These are phyloP conservation scores for Pezicula carpinea DNA, from an alignment of 2,329 filamentous ascomycete genomes.

Conservation along the genomic window DNA sequence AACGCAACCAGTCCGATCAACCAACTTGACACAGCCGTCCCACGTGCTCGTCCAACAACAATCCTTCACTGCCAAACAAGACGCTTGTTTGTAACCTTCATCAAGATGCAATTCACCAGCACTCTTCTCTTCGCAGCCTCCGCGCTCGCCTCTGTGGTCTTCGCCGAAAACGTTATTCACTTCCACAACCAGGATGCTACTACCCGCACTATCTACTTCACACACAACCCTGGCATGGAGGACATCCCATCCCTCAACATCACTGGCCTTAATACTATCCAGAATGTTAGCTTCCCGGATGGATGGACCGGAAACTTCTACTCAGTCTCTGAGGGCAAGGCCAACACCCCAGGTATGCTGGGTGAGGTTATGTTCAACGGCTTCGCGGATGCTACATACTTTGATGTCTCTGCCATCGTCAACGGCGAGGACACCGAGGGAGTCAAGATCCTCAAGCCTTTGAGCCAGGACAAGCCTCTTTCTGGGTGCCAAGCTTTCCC, in stretches of 20 bases:
- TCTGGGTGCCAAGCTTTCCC: slow-evolving; percentile 50
- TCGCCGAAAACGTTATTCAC: slow-evolving; percentile 46
- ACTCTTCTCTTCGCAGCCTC: slow-evolving; percentile 34
- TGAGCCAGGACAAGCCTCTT: slow-evolving; percentile 29
- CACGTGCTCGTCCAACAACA: slow-evolving; percentile 14
- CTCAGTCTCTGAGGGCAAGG: slow-evolving; percentile 40
- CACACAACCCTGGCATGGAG: slow-evolving; percentile 15
- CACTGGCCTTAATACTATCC: slow-evolving; percentile 14
- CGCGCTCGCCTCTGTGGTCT: slow-evolving; percentile 36
- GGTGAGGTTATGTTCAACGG: slow-evolving; percentile 48
- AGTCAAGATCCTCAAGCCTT: slow-evolving; percentile 51
- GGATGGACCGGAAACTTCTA: slow-evolving; percentile 40
- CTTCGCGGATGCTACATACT: slow-evolving; percentile 46
- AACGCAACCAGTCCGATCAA: slow-evolving; percentile 11
- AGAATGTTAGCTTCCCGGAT: slow-evolving; percentile 36
- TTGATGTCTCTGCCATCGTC: slow-evolving; percentile 56
- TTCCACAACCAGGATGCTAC: slow-evolving; percentile 54
- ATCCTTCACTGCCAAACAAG: slow-evolving; percentile 14
- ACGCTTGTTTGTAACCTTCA: slow-evolving; percentile 6
- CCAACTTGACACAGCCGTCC: slow-evolving; percentile 19
- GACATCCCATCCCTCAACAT: slow-evolving; percentile 17
- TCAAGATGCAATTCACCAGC: slow-evolving; percentile 50
- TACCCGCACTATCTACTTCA: slow-evolving; percentile 30
- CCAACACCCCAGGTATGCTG: slow-evolving; percentile 43
- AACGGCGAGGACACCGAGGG: slow-evolving; percentile 43